phyloP scores from a whole-genome alignment of 176 grass and related monocot species.

The Aegilops tauschii region DNA sequence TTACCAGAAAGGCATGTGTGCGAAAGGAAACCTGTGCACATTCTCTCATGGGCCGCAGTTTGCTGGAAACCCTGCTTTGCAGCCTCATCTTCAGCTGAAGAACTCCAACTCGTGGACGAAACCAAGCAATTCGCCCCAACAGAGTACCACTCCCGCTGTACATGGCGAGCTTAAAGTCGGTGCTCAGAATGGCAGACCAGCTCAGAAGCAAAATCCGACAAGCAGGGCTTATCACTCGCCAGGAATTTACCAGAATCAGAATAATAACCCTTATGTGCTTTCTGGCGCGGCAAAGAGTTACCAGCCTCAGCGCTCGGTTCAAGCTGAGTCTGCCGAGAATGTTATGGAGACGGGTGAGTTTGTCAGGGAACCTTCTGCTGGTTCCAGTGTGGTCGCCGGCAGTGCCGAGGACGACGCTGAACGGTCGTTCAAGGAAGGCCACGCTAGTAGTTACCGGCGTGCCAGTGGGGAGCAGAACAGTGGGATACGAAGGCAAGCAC shows the following conservation, averaged over 20 bases:
- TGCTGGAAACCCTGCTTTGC: constrained; percentile 34
- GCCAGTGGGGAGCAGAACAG: constrained; percentile 13
- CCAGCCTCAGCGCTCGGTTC: constrained; percentile 9
- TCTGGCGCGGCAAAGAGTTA: constrained; percentile 23
- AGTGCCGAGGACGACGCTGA: not conserved
- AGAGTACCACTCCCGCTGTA: not conserved
- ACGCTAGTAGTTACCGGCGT: not conserved
- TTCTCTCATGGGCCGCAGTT: constrained; percentile 46
- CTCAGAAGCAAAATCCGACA: constrained; percentile 21
- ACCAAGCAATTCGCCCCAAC: constrained; percentile 20
- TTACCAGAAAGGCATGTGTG: constrained; percentile 62
- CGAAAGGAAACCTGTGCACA: constrained; percentile 55
- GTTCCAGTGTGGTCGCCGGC: constrained; percentile 29
- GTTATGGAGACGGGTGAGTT: constrained; percentile 43
- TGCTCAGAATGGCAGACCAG: not conserved
- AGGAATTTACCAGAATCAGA: constrained; percentile 35
- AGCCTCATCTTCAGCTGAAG: constrained; percentile 22
- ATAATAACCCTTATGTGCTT: not conserved
- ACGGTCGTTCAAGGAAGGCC: constrained; percentile 30
- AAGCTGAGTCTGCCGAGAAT: constrained; percentile 35
- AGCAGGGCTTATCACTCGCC: not conserved
- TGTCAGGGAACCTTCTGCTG: constrained; percentile 49
- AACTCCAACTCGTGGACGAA: constrained; percentile 54
- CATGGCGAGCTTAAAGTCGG: constrained; percentile 12
- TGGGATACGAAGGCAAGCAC: constrained; percentile 15